Percentiles rank a stretch among this genome's conserved stretches.
These are phyloP conservation scores for Cajanus cajan DNA, from an alignment of 306 rosid genomes.

Conservation along the genomic window DNA sequence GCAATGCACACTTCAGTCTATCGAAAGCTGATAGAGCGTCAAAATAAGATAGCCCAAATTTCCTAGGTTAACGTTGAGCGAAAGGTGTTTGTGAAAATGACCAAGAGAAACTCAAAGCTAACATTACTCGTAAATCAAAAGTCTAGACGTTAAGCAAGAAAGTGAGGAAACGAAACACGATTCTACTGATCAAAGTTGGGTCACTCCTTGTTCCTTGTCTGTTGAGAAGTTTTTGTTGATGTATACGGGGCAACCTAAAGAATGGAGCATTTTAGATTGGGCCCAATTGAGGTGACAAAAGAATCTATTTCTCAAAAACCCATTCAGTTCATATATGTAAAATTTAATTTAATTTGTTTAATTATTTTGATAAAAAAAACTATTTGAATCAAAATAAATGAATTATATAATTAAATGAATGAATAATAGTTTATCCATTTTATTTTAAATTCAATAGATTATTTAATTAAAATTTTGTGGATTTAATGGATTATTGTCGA, in stretches of 20 bases:
- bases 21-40: neutral
- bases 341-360: too few species aligned
- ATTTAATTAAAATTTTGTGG: too few species aligned
- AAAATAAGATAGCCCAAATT: neutral
- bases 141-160: neutral
- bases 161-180: neutral
- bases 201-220: neutral
- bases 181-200: neutral
- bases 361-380: too few species aligned
- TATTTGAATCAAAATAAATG: too few species aligned
- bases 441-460: too few species aligned
- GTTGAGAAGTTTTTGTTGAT: neutral
- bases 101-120: constrained; percentile 14
- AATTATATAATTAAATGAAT: too few species aligned
- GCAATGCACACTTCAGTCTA: neutral
- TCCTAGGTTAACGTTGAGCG: neutral
- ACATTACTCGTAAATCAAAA: neutral
- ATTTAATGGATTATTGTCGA: too few species aligned
- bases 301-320: too few species aligned
- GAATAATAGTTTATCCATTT: too few species aligned
- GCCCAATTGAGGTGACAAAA: neutral
- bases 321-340: too few species aligned
- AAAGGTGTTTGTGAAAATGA: constrained; percentile 39
- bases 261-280: neutral
- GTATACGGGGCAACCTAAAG: too few species aligned